phyloP scores from a whole-genome alignment of 768 basidiomycete genomes.

The Glaciozyma martinii region DNA sequence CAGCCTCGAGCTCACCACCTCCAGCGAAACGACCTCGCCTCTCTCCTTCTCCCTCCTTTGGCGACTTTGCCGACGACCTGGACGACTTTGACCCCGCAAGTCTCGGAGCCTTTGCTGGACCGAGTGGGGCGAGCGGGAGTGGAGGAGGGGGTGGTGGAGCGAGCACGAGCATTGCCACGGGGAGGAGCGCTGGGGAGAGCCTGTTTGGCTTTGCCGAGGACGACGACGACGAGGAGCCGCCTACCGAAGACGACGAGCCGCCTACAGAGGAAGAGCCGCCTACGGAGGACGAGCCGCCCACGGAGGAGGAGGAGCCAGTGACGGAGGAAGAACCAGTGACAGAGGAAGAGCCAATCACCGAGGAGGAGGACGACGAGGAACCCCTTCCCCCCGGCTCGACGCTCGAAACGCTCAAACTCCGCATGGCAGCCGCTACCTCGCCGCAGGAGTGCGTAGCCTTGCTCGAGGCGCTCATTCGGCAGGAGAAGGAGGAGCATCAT shows the following conservation, averaged over 20 bases:
- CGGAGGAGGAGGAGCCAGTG: not conserved
- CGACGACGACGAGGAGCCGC: not conserved
- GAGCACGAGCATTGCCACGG: too few species aligned
- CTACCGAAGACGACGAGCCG: not conserved
- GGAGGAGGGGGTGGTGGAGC: too few species aligned
- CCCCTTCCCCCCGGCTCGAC: not conserved
- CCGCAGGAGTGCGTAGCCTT: not conserved
- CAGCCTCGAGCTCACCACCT: too few species aligned
- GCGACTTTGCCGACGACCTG: too few species aligned
- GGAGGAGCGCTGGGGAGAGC: too few species aligned
- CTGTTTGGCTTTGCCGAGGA: not conserved
- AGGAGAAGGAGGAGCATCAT: not conserved
- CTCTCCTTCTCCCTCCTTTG: too few species aligned
- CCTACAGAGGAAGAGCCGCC: not conserved
- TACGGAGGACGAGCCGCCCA: not conserved
- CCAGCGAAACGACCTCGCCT: too few species aligned
- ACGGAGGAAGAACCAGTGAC: not conserved
- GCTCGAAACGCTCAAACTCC: not conserved
- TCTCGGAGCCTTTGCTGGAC: too few species aligned
- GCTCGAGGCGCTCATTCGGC: not conserved
- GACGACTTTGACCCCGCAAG: too few species aligned
- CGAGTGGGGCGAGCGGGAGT: too few species aligned
- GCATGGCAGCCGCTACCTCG: not conserved
- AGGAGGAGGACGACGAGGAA: not conserved
- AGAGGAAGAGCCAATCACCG: conserved; percentile 1